Evolutionary conservation across 257 asterid genomes (phyloP).

Genomic region (Osmanthus fragrans): DNA sequence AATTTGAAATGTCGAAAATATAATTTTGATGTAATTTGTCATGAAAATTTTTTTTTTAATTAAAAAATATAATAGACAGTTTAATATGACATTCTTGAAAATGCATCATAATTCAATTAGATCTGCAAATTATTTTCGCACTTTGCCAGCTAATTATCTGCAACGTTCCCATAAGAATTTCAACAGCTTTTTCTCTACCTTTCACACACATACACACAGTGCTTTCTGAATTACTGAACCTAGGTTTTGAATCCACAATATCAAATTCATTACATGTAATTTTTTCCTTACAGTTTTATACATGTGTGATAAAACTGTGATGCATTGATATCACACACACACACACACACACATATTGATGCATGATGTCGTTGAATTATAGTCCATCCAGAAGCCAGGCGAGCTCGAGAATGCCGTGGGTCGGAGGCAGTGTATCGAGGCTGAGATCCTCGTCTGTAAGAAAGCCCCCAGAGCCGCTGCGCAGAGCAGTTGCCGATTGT

Average conservation of each 20-base stretch:
- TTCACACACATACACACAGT: neutral
- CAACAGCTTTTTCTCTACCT: neutral
- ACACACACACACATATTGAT: neutral
- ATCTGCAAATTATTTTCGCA: no score
- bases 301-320: neutral
- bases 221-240: neutral
- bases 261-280: neutral
- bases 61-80: no score
- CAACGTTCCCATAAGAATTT: neutral
- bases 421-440: conserved; percentile 63
- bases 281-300: neutral
- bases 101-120: no score
- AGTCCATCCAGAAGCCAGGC: conserved; percentile 80
- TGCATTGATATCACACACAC: neutral
- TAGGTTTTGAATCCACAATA: neutral
- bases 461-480: conserved; percentile 99
- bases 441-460: conserved; percentile 83
- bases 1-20: no score
- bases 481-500: conserved; percentile 94
- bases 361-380: conserved; percentile 63
- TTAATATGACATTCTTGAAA: no score
- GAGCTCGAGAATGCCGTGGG: conserved; percentile 75
- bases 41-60: no score
- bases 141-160: no score
- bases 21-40: no score